Evolutionary conservation across 2,329 filamentous ascomycete genomes (phyloP).

Genomic region (Neodidymelliopsis sp.): DNA sequence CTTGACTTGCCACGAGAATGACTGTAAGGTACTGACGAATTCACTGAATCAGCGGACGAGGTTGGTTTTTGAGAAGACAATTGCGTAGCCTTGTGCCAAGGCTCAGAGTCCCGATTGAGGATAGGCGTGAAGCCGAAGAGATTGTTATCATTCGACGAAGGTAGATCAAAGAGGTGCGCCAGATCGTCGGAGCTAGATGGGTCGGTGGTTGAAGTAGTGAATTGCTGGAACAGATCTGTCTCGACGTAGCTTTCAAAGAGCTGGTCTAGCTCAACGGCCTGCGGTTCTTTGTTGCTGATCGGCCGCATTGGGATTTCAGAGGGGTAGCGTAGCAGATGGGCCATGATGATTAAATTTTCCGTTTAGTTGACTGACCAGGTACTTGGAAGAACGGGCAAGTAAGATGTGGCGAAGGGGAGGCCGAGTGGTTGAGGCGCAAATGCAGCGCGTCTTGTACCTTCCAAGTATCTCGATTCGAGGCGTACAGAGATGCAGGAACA

Average conservation of each 20-base stretch:
- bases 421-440: constrained; percentile 24
- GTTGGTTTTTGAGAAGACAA: constrained; percentile 60
- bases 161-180: constrained; percentile 60
- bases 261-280: constrained; percentile 65
- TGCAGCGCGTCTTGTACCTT: constrained; percentile 36
- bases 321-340: constrained; percentile 36
- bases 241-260: constrained; percentile 71
- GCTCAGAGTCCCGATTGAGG: constrained; percentile 57
- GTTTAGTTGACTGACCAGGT: constrained; percentile 30
- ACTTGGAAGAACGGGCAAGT: constrained; percentile 24
- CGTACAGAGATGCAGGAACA: constrained; percentile 34
- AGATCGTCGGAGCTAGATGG: constrained; percentile 58
- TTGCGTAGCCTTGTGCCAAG: constrained; percentile 63
- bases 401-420: constrained; percentile 15
- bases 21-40: constrained; percentile 41
- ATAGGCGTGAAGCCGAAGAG: constrained; percentile 56
- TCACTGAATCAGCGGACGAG: constrained; percentile 38
- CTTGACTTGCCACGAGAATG: constrained; percentile 41
- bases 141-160: constrained; percentile 61
- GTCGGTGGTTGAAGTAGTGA: constrained; percentile 57
- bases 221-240: constrained; percentile 60
- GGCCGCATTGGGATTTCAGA: constrained; percentile 52
- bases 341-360: constrained; percentile 38
- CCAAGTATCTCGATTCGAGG: constrained; percentile 23
- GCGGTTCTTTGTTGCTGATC: constrained; percentile 59